phyloP scores from a whole-genome alignment of 2,329 filamentous ascomycete genomes.

The Fusarium equiseti region DNA sequence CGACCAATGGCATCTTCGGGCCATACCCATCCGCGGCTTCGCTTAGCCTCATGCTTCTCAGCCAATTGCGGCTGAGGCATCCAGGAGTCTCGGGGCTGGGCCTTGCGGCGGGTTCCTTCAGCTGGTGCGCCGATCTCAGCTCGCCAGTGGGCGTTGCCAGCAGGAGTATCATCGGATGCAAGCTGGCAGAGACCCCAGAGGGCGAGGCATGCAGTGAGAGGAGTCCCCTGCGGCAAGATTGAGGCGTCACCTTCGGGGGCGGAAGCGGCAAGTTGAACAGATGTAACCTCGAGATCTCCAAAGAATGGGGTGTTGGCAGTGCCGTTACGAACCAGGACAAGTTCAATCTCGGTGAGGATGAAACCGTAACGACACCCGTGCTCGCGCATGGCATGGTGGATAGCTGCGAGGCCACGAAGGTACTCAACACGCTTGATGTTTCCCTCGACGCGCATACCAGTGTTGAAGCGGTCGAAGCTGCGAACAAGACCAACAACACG shows the following conservation, averaged over 20 bases:
- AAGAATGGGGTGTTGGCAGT: slow-evolving; percentile 80
- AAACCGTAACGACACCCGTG: slow-evolving; percentile 94
- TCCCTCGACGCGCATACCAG: slow-evolving; percentile 87
- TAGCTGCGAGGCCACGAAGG: slow-evolving; percentile 84
- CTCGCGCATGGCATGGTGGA: slow-evolving; percentile 94
- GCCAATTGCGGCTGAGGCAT: slow-evolving; percentile 79
- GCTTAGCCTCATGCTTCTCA: slow-evolving; percentile 82
- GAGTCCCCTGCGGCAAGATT: slow-evolving; percentile 54
- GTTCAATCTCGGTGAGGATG: slow-evolving; percentile 95
- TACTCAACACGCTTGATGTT: slow-evolving; percentile 90
- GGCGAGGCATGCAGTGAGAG: slow-evolving; percentile 78
- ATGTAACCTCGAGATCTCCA: slow-evolving; percentile 84
- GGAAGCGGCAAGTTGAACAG: slow-evolving; percentile 66
- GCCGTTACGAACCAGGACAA: slow-evolving; percentile 88
- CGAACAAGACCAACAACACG: slow-evolving; percentile 88
- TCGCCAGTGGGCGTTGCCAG: slow-evolving; percentile 72
- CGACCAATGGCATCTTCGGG: slow-evolving; percentile 79
- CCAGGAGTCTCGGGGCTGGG: slow-evolving; percentile 77
- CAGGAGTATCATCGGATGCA: slow-evolving; percentile 67
- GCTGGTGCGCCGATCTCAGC: slow-evolving; percentile 81
- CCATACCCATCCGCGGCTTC: slow-evolving; percentile 78
- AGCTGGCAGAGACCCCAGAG: slow-evolving; percentile 84
- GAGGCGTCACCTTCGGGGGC: slow-evolving; percentile 48
- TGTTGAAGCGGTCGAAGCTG: slow-evolving; percentile 94
- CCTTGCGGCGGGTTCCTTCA: slow-evolving; percentile 77